Conservation (phyloP, 1,139 yeast species). For the Spathaspora jeffriesii region DNA sequence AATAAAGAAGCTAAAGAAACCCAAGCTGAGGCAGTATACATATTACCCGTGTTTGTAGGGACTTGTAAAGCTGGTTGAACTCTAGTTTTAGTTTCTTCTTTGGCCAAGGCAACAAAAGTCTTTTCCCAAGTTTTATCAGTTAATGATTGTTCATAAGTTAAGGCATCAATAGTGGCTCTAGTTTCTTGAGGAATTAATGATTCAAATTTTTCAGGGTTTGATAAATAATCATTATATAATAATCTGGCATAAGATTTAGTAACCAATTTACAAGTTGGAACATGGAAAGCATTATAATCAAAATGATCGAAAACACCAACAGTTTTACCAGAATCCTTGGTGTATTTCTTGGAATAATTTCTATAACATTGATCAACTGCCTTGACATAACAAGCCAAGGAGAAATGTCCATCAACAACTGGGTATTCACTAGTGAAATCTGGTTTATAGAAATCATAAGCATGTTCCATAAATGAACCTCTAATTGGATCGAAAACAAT, state of each 20-base stretch:
- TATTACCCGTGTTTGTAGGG: constrained; percentile 98
- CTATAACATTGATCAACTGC: constrained; percentile 90
- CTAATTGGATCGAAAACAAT: constrained; percentile 85
- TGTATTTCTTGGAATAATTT: constrained; percentile 78
- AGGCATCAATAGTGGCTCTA: constrained; percentile 50
- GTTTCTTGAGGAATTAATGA: constrained; percentile 52
- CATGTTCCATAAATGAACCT: constrained; percentile 95
- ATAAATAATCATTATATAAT: constrained; percentile 81
- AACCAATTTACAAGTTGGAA: constrained; percentile 96
- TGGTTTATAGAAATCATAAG: constrained; percentile 98
- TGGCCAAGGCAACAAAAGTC: constrained; percentile 77
- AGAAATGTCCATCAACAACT: constrained; percentile 96
- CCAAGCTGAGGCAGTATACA: constrained; percentile 96
- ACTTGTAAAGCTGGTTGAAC: constrained; percentile 82
- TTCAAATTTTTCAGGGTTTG: constrained; percentile 65
- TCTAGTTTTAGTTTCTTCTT: constrained; percentile 66
- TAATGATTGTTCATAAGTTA: constrained; percentile 78
- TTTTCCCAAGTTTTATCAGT: constrained; percentile 84
- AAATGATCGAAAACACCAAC: constrained; percentile 72
- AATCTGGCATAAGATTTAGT: constrained; percentile 92
- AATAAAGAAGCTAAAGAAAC: constrained; percentile 83
- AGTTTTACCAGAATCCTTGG: constrained; percentile 52
- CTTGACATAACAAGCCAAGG: constrained; percentile 89
- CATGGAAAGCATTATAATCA: constrained; percentile 97
- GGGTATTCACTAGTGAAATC: constrained; percentile 97